Evolutionary conservation across 1,284 basidiomycete genomes (phyloP).

Genomic region (Mycena sp.): DNA sequence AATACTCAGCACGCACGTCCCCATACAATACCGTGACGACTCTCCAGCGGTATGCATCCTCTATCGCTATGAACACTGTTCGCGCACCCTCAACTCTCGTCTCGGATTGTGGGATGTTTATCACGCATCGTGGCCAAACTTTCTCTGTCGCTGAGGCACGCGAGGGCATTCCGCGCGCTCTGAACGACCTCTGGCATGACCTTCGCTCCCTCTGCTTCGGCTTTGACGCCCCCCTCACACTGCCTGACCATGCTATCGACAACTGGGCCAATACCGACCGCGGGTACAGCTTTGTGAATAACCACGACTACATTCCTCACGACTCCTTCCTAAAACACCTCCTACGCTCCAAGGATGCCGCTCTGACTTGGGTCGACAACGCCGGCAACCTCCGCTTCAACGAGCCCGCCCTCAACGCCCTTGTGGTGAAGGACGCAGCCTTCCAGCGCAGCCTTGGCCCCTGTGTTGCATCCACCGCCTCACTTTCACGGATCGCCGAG

Average conservation of each 20-base stretch:
- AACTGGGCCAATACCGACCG: neutral
- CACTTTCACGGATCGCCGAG: neutral
- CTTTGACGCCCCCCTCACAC: neutral
- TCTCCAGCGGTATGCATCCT: too few relatives aligned
- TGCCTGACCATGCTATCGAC: neutral
- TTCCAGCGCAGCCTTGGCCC: neutral
- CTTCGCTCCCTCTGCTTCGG: neutral
- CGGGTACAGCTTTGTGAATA: constrained; percentile 1
- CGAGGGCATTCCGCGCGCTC: neutral
- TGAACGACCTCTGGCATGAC: neutral
- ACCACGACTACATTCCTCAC: neutral
- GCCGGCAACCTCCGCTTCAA: neutral
- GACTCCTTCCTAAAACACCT: neutral
- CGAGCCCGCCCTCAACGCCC: neutral
- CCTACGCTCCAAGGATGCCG: neutral
- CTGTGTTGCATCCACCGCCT: neutral
- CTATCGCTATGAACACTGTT: too few relatives aligned
- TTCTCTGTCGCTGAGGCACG: neutral
- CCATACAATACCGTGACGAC: too few relatives aligned
- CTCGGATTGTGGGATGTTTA: neutral
- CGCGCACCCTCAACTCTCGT: too few relatives aligned
- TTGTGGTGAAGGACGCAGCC: neutral
- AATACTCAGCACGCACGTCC: too few relatives aligned
- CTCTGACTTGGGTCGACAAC: neutral
- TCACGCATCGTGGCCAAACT: neutral